These are phyloP conservation scores for Cavenderia fasciculata DNA, from an alignment of 78 protist species.

Conservation along the genomic window DNA sequence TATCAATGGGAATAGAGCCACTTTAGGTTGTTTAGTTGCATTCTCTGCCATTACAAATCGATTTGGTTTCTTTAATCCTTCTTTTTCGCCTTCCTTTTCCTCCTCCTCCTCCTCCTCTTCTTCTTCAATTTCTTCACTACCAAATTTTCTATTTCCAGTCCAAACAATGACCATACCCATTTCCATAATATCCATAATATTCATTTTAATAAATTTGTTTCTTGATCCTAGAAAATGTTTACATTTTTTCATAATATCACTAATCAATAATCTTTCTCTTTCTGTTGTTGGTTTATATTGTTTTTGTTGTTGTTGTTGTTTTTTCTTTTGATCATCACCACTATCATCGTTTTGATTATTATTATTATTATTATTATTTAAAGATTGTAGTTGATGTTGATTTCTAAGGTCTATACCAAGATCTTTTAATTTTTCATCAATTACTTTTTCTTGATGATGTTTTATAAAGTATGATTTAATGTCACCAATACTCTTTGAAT, in stretches of 20 bases:
- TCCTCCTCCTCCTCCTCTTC: background rate
- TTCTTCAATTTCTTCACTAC: slow-evolving; percentile 25
- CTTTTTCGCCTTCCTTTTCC: background rate
- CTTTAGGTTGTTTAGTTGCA: slow-evolving; percentile 3
- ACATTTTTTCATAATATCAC: slow-evolving; percentile 29
- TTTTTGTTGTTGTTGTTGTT: background rate
- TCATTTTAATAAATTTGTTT: slow-evolving; percentile 24
- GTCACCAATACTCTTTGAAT: background rate
- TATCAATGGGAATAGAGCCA: slow-evolving; percentile 58
- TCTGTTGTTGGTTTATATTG: slow-evolving; percentile 42
- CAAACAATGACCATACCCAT: slow-evolving; percentile 35
- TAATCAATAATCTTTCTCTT: slow-evolving; percentile 9
- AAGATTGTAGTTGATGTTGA: background rate
- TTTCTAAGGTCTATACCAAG: no score
- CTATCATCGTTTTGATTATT: slow-evolving; percentile 1
- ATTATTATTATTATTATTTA: background rate
- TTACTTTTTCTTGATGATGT: slow-evolving; percentile 22
- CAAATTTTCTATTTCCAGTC: slow-evolving; percentile 63
- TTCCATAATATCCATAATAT: slow-evolving; percentile 25
- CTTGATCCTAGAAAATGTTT: slow-evolving; percentile 36
- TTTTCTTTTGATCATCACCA: background rate
- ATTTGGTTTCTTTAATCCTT: background rate
- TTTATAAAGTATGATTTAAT: slow-evolving; percentile 47
- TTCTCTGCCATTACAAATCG: background rate
- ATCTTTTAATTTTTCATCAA: slow-evolving; percentile 13